These are phyloP conservation scores for Coleophoma eucalyptorum DNA, from an alignment of 2,329 filamentous ascomycete species.

Conservation along the genomic window DNA sequence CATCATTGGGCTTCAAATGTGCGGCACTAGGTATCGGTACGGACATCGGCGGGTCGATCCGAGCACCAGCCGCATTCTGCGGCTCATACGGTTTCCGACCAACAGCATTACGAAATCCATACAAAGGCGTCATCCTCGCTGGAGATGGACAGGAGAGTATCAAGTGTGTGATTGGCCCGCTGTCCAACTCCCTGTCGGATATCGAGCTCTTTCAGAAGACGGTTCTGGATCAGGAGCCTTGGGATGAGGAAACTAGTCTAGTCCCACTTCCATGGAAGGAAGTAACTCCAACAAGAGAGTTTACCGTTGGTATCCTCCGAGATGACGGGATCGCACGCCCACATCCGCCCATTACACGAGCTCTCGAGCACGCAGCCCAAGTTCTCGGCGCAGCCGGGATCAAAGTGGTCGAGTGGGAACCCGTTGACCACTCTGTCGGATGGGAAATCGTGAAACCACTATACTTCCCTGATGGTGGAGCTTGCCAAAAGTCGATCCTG, in stretches of 20 bases:
- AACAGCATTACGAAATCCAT: constrained; percentile 22
- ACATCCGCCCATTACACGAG: constrained; percentile 30
- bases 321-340: constrained; percentile 26
- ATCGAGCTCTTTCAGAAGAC: constrained; percentile 28
- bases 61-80: constrained; percentile 31
- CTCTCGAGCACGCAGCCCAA: constrained; percentile 20
- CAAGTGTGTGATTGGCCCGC: constrained; percentile 27
- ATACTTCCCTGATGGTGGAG: constrained; percentile 5
- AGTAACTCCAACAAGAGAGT: constrained; percentile 10
- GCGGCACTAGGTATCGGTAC: constrained; percentile 36
- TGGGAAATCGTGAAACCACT: not conserved
- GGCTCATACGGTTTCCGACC: constrained; percentile 21
- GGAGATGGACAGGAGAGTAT: constrained; percentile 30
- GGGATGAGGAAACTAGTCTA: constrained; percentile 28
- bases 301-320: constrained; percentile 29
- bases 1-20: constrained; percentile 35
- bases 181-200: constrained; percentile 24
- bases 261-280: constrained; percentile 30
- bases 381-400: constrained; percentile 26
- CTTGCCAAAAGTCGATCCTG: constrained; percentile 1
- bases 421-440: constrained; percentile 30
- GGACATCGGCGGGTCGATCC: constrained; percentile 39
- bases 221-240: constrained; percentile 25
- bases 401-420: constrained; percentile 45
- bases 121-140: constrained; percentile 23